Conservation (phyloP, 805 yeast species). For the Cyberlindnera mrakii region DNA sequence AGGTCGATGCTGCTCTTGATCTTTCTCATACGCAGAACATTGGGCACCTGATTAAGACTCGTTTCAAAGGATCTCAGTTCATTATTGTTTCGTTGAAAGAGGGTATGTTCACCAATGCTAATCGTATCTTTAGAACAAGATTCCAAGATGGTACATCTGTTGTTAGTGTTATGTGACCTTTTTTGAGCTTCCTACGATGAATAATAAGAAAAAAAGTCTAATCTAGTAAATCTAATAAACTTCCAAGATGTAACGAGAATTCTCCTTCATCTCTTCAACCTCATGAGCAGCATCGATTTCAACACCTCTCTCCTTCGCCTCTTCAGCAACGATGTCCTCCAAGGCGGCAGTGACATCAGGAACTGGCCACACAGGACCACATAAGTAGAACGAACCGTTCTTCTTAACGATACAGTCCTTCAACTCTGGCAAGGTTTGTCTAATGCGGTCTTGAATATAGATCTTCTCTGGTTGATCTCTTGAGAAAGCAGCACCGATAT, state of each 20-base stretch:
- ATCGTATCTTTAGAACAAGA: constrained; percentile 85
- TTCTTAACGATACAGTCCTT: constrained; percentile 73
- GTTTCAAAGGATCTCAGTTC: constrained; percentile 93
- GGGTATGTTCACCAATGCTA: constrained; percentile 97
- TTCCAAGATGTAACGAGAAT: constrained; percentile 86
- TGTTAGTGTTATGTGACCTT: constrained; percentile 53
- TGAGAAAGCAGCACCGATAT: constrained; percentile 95
- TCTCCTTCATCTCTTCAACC: constrained; percentile 90
- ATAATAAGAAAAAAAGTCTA: neutral
- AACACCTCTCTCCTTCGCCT: constrained; percentile 62
- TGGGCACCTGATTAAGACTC: constrained; percentile 91
- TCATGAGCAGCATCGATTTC: constrained; percentile 68
- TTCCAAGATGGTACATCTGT: constrained; percentile 97
- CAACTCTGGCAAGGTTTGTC: constrained; percentile 65
- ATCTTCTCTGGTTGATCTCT: constrained; percentile 95
- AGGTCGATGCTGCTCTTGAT: constrained; percentile 97
- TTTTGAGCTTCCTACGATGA: neutral
- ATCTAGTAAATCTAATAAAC: constrained; percentile 56
- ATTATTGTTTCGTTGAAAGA: constrained; percentile 95
- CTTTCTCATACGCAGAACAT: constrained; percentile 95
- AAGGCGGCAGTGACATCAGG: constrained; percentile 91
- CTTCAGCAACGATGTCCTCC: constrained; percentile 69
- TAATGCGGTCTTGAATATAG: constrained; percentile 90
- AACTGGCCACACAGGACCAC: constrained; percentile 99
- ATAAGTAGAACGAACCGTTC: constrained; percentile 86